phyloP scores from a whole-genome alignment of 2,329 filamentous ascomycete species.

The Escovopsis weberi region DNA sequence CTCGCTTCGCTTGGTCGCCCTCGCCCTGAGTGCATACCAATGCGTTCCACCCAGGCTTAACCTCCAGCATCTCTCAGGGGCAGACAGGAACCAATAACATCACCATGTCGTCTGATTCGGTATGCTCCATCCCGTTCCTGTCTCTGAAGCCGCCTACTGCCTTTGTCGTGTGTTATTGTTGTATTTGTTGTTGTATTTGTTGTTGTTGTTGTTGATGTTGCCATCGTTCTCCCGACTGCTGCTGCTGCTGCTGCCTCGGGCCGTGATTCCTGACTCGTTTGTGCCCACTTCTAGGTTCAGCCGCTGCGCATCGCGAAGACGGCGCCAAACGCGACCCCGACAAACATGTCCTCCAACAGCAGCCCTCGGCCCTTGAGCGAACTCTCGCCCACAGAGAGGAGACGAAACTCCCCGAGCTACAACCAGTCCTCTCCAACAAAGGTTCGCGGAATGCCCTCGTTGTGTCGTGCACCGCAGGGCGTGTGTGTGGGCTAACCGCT shows the following conservation, averaged over 20 bases:
- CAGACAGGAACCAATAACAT: constrained; percentile 7
- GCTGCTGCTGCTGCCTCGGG: constrained; percentile 3
- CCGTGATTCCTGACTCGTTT: constrained; percentile 5
- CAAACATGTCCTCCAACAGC: constrained; percentile 30
- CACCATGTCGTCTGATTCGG: constrained; percentile 25
- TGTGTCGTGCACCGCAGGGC: constrained; percentile 1
- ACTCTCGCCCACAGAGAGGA: constrained; percentile 70
- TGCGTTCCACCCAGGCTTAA: constrained; percentile 15
- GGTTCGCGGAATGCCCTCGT: constrained; percentile 14
- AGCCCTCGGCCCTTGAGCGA: constrained; percentile 67
- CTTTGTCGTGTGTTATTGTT: too few relatives aligned
- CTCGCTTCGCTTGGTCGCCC: constrained; percentile 8
- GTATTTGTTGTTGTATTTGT: not conserved
- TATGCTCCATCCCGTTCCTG: constrained; percentile 14
- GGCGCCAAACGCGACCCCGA: constrained; percentile 41
- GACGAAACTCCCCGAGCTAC: constrained; percentile 87
- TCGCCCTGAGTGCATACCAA: constrained; percentile 19
- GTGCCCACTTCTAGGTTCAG: constrained; percentile 40
- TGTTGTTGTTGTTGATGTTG: too few relatives aligned
- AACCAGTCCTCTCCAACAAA: constrained; percentile 41
- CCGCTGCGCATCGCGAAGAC: constrained; percentile 68
- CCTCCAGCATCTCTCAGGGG: constrained; percentile 7
- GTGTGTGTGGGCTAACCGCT: constrained; percentile 5
- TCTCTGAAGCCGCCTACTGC: too few relatives aligned
- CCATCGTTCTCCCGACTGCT: too few relatives aligned